phyloP scores from a whole-genome alignment of 352 stramenopile species.

The Thalassiosira mediterranea region DNA sequence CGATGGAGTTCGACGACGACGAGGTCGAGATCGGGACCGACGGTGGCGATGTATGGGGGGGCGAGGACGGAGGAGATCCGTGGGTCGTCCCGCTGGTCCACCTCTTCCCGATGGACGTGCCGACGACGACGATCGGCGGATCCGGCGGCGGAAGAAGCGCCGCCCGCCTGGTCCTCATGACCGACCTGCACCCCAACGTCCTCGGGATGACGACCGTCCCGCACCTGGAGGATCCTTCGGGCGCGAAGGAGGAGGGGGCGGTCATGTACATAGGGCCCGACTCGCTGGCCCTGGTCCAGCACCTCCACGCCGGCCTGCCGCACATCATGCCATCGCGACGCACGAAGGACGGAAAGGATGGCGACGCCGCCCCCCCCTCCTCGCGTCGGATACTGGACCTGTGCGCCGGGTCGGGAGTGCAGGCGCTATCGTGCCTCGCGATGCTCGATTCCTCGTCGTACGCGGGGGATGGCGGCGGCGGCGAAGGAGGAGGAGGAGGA shows the following conservation, averaged over 20 bases:
- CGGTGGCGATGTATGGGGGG: neutral
- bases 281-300: conserved; percentile 72
- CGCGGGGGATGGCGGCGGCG: neutral
- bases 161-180: conserved; percentile 61
- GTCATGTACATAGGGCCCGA: conserved; percentile 84
- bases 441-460: conserved; percentile 1
- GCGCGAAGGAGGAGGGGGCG: conserved; percentile 31
- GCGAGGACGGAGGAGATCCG: neutral
- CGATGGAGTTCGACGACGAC: conserved; percentile 46
- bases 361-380: too few relatives aligned
- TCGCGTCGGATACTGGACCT: conserved; percentile 74
- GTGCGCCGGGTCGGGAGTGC: conserved; percentile 71
- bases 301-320: conserved; percentile 51
- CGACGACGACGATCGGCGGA: conserved; percentile 11
- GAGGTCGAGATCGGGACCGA: neutral
- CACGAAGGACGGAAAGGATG: too few relatives aligned
- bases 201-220: conserved; percentile 59
- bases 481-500: too few relatives aligned
- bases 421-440: conserved; percentile 55
- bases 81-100: conserved; percentile 68
- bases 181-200: conserved; percentile 79
- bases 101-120: conserved; percentile 65
- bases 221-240: neutral
- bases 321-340: neutral
- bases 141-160: neutral